Percentiles rank a stretch among this genome's conserved stretches.
Conservation (phyloP, 202 grass and related monocot genomes). For the Carex arenaria region DNA sequence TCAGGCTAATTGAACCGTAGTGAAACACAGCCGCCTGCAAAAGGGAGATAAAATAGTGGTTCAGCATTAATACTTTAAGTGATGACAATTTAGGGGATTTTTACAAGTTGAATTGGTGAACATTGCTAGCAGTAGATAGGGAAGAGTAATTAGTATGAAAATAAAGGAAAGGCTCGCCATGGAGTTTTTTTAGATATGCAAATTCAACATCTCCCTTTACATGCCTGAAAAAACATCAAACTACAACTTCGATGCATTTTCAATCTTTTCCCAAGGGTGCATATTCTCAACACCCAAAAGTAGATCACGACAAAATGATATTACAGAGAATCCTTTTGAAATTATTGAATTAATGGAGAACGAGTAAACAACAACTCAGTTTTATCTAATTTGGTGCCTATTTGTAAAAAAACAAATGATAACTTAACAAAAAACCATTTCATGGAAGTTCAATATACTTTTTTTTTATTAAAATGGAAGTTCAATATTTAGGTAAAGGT, state of each 20-base stretch:
- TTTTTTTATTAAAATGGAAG: neutral
- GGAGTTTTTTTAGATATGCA: neutral
- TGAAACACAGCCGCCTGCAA: constrained; percentile 78
- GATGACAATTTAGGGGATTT: neutral
- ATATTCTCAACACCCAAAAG: neutral
- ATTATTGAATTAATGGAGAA: neutral
- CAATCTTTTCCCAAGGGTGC: neutral
- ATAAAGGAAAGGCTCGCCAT: too few species aligned
- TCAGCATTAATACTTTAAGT: too few species aligned
- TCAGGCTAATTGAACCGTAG: constrained; percentile 98
- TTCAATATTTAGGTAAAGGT: neutral
- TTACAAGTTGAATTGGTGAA: neutral
- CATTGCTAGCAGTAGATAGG: too few species aligned
- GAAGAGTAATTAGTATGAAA: too few species aligned
- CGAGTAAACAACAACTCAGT: neutral
- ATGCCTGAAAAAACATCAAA: constrained; percentile 9
- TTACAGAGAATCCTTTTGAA: neutral
- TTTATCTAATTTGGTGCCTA: neutral
- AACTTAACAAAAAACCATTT: neutral
- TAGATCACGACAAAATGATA: neutral
- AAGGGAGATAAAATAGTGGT: neutral
- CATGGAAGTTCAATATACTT: neutral
- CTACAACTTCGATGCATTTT: neutral
- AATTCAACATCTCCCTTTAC: neutral
- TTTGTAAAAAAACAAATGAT: neutral